Conservation (phyloP, 805 yeast species). For the Sugiyamaella mastotermitis region DNA sequence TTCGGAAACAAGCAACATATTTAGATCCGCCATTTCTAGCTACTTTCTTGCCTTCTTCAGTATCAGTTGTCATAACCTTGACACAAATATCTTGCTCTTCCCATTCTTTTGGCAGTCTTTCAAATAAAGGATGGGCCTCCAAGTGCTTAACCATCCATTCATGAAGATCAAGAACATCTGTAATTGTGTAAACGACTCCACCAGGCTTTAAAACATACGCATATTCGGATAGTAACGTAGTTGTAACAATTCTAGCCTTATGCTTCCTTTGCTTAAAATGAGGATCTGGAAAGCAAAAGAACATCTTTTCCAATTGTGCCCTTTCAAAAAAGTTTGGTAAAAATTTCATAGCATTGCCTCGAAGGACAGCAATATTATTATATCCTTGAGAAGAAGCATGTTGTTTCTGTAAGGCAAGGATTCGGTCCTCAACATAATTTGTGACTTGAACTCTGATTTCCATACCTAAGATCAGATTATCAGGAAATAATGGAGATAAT, state of each 20-base stretch:
- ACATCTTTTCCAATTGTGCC: slow-evolving; percentile 81
- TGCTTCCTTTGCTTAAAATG: slow-evolving; percentile 97
- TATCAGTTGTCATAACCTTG: slow-evolving; percentile 78
- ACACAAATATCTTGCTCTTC: slow-evolving; percentile 79
- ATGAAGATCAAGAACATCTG: slow-evolving; percentile 91
- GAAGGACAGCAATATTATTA: slow-evolving; percentile 80
- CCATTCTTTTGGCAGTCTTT: slow-evolving; percentile 72
- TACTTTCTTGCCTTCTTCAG: slow-evolving; percentile 98
- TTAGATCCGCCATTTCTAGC: slow-evolving; percentile 83
- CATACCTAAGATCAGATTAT: slow-evolving; percentile 81
- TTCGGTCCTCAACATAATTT: slow-evolving; percentile 92
- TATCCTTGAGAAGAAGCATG: slow-evolving; percentile 39
- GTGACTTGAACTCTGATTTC: slow-evolving; percentile 98
- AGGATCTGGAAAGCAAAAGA: slow-evolving; percentile 99
- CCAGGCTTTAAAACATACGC: slow-evolving; percentile 84
- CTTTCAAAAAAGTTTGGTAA: slow-evolving; percentile 86
- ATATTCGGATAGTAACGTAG: slow-evolving; percentile 82
- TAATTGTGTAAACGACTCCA: slow-evolving; percentile 88
- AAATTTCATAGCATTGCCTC: slow-evolving; percentile 98
- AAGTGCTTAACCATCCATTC: slow-evolving; percentile 94
- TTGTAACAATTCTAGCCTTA: slow-evolving; percentile 92
- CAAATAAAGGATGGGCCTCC: slow-evolving; percentile 86
- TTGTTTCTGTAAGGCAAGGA: slow-evolving; percentile 75
- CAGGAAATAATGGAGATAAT: slow-evolving; percentile 71
- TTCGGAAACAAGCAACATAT: slow-evolving; percentile 79